These are phyloP conservation scores for Lactuca sativa DNA, from an alignment of 129 eudicot genomes.

Conservation along the genomic window DNA sequence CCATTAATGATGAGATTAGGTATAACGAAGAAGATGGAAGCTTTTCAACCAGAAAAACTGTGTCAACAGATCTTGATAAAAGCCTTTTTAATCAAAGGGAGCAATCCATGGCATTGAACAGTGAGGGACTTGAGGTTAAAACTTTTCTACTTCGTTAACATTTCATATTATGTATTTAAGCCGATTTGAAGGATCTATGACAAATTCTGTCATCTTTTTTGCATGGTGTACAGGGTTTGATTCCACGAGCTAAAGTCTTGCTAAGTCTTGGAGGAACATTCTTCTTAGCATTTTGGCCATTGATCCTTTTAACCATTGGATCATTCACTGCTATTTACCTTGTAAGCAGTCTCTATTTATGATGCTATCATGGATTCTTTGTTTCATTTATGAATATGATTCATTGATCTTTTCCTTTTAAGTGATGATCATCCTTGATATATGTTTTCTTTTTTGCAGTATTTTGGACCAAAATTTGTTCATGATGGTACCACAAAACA, in stretches of 20 bases:
- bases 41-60: slow-evolving; percentile 46
- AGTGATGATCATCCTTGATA: neutral
- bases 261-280: slow-evolving; percentile 77
- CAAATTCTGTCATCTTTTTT: neutral
- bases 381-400: too few relatives aligned
- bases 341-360: slow-evolving; percentile 41
- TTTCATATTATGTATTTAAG: neutral
- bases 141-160: neutral
- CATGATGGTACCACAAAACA: slow-evolving; percentile 61
- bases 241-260: slow-evolving; percentile 74
- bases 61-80: slow-evolving; percentile 48
- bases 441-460: slow-evolving; percentile 42
- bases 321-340: slow-evolving; percentile 57
- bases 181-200: neutral
- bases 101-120: slow-evolving; percentile 66
- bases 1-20: slow-evolving; percentile 40
- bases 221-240: slow-evolving; percentile 52
- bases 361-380: neutral
- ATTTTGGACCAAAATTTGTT: slow-evolving; percentile 76
- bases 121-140: slow-evolving; percentile 86
- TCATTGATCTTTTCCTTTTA: too few relatives aligned
- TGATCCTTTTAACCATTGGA: slow-evolving; percentile 58
- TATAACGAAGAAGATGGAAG: slow-evolving; percentile 58
- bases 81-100: slow-evolving; percentile 67
- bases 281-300: slow-evolving; percentile 71